These are phyloP conservation scores for Hemileia vastatrix DNA, from an alignment of 1,284 basidiomycete species.

Conservation along the genomic window DNA sequence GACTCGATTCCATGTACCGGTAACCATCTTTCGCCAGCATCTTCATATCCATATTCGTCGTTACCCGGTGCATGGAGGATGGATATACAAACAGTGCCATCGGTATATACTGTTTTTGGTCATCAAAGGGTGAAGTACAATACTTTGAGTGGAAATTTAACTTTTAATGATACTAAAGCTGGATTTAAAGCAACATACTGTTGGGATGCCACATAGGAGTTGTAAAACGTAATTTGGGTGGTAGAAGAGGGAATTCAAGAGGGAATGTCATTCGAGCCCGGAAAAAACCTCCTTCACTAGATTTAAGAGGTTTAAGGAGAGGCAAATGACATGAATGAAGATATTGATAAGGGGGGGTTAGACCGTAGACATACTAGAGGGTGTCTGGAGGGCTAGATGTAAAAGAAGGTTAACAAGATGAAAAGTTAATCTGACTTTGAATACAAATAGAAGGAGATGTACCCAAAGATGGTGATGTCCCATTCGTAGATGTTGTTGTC, in stretches of 20 bases:
- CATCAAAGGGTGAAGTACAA: slow-evolving; percentile 2
- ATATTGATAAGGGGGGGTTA: slow-evolving; percentile 17
- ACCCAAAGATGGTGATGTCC: slow-evolving; percentile 55
- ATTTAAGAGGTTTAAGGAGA: slow-evolving; percentile 19
- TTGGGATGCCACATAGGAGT: slow-evolving; percentile 46
- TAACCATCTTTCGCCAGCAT: slow-evolving; percentile 93
- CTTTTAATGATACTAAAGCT: neutral
- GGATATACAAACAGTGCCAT: slow-evolving; percentile 18
- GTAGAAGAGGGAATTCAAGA: slow-evolving; percentile 50
- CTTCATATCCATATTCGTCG: slow-evolving; percentile 96
- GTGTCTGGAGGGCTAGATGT: slow-evolving; percentile 67
- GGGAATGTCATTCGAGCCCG: slow-evolving; percentile 80
- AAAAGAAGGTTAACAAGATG: neutral
- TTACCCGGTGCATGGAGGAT: slow-evolving; percentile 74
- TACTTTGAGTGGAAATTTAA: neutral
- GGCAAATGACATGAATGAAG: slow-evolving; percentile 11
- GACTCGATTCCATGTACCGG: slow-evolving; percentile 95
- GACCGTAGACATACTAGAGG: slow-evolving; percentile 57
- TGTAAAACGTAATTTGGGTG: slow-evolving; percentile 44
- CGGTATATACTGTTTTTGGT: slow-evolving; percentile 47
- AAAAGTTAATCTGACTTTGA: neutral
- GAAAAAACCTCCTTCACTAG: slow-evolving; percentile 82
- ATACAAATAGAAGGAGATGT: neutral
- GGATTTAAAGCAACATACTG: slow-evolving; percentile 49
- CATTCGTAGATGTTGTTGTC: slow-evolving; percentile 87